Conservation (phyloP, 75 land plant species). For the Chamaecyparis obtusa region DNA sequence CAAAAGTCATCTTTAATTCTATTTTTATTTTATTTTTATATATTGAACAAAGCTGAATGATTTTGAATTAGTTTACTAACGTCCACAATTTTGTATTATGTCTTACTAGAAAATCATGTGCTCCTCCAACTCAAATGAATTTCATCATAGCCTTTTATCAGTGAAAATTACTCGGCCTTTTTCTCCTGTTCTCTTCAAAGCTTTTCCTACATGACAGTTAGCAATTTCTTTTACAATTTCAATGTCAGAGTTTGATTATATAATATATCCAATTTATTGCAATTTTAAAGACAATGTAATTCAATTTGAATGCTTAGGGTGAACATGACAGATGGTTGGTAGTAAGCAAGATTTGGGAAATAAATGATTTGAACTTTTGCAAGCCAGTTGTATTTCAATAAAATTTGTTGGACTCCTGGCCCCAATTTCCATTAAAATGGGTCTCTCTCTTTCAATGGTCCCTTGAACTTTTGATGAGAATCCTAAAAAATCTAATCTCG, state of each 20-base stretch:
- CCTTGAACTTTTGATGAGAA: not conserved
- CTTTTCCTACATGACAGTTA: no score
- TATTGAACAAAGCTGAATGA: no score
- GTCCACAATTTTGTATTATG: not conserved
- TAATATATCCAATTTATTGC: not conserved
- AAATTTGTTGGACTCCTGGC: not conserved
- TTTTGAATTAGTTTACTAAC: no score
- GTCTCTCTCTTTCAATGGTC: not conserved
- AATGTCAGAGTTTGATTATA: not conserved
- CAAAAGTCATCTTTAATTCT: no score
- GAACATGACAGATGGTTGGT: not conserved
- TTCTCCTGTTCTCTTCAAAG: no score
- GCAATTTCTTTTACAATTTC: not conserved
- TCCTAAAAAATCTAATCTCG: not conserved
- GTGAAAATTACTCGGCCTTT: not conserved
- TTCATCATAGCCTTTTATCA: not conserved
- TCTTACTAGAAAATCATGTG: not conserved
- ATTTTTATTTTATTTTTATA: no score
- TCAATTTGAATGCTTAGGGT: not conserved
- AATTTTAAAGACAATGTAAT: not conserved
- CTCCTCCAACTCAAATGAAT: not conserved
- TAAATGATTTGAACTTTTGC: not conserved
- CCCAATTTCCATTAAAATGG: not conserved
- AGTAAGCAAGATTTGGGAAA: not conserved
- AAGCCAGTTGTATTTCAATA: slow-evolving; percentile 5